Conservation (phyloP, 169 alveolate species). For the Plasmodium fragile region DNA sequence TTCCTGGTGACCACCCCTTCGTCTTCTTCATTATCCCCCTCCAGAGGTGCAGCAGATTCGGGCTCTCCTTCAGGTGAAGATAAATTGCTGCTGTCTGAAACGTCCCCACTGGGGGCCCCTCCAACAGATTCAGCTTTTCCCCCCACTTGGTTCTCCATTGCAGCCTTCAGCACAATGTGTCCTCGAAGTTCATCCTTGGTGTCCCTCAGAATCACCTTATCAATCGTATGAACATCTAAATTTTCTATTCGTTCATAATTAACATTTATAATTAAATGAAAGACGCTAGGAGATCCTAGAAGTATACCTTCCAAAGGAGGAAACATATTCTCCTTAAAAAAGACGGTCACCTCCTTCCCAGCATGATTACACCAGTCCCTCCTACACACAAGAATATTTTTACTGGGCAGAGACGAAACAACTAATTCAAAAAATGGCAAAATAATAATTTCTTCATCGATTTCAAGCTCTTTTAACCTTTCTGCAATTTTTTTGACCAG, state of each 20-base stretch:
- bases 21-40: neutral
- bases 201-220: constrained; percentile 27
- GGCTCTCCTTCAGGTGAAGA: neutral
- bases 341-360: constrained; percentile 79
- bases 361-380: constrained; percentile 81
- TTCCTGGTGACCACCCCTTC: neutral
- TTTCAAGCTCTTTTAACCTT: constrained; percentile 67
- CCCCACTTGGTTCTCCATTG: neutral
- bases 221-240: neutral
- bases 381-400: constrained; percentile 77
- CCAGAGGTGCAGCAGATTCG: neutral
- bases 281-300: constrained; percentile 81
- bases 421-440: constrained; percentile 64
- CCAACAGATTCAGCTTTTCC: neutral
- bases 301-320: constrained; percentile 75
- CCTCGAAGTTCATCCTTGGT: constrained; percentile 7
- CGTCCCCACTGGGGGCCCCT: neutral
- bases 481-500: constrained; percentile 62
- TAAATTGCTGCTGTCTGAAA: neutral
- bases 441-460: constrained; percentile 61
- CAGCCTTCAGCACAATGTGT: constrained; percentile 27
- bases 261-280: constrained; percentile 74
- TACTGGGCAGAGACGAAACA: constrained; percentile 20
- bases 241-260: constrained; percentile 64
- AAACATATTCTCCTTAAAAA: constrained; percentile 75